Percentiles rank a stretch among this genome's conserved stretches.
These are phyloP conservation scores for Epichloe gansuensis DNA, from an alignment of 2,329 filamentous ascomycete species.

Conservation along the genomic window DNA sequence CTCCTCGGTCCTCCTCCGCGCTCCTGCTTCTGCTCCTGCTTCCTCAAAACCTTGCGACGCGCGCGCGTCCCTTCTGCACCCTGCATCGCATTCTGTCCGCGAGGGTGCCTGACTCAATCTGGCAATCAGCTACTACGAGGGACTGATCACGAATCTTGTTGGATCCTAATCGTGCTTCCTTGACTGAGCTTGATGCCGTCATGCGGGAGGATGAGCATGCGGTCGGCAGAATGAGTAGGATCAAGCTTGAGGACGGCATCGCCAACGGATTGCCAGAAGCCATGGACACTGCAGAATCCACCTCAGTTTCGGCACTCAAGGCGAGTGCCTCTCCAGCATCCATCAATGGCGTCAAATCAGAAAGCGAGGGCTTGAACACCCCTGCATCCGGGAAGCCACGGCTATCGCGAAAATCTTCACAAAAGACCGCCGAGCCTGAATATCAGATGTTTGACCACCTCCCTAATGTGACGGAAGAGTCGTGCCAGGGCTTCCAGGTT, in stretches of 20 bases:
- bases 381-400: constrained; percentile 47
- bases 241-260: constrained; percentile 30
- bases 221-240: constrained; percentile 28
- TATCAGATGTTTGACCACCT: constrained; percentile 59
- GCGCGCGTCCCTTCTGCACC: background rate
- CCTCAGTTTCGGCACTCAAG: constrained; percentile 22
- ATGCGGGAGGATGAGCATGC: constrained; percentile 31
- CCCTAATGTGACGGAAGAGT: constrained; percentile 65
- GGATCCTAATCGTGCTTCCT: background rate
- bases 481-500: constrained; percentile 62
- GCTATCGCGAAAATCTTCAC: constrained; percentile 58
- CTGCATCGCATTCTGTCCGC: background rate
- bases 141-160: background rate
- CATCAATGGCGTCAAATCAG: constrained; percentile 29
- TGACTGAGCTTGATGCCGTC: constrained; percentile 7
- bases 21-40: background rate
- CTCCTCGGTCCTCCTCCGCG: background rate
- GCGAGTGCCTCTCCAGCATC: constrained; percentile 28
- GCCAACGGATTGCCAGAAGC: constrained; percentile 26
- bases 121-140: background rate
- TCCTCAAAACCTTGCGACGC: constrained; percentile 1
- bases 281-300: constrained; percentile 27
- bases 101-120: background rate
- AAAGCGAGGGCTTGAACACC: constrained; percentile 29
- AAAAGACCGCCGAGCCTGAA: constrained; percentile 49